phyloP scores from a whole-genome alignment of 2,329 filamentous ascomycete species.

The Endothia cerciana region DNA sequence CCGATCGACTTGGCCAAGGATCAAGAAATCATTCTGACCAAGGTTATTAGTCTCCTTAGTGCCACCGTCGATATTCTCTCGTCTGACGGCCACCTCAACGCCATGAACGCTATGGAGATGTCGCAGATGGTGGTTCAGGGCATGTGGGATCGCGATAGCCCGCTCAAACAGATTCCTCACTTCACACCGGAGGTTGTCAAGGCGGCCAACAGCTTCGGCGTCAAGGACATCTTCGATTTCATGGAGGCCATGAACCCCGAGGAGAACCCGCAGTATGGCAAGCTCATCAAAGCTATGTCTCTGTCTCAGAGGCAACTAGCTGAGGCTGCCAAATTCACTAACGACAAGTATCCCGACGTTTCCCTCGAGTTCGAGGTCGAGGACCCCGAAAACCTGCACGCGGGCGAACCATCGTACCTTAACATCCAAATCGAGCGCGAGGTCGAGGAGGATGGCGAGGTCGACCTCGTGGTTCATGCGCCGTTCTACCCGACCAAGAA shows the following conservation, averaged over 20 bases:
- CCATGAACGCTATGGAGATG: conserved; percentile 98
- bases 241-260: conserved; percentile 98
- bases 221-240: conserved; percentile 96
- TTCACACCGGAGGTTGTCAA: conserved; percentile 84
- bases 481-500: conserved; percentile 93
- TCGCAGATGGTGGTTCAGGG: conserved; percentile 98
- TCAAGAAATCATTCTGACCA: conserved; percentile 83
- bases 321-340: conserved; percentile 93
- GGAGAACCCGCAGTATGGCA: conserved; percentile 81
- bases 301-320: conserved; percentile 81
- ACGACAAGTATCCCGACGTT: conserved; percentile 93
- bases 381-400: conserved; percentile 77
- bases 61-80: conserved; percentile 94
- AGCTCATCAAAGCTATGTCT: conserved; percentile 76
- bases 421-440: conserved; percentile 85
- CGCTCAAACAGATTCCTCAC: conserved; percentile 96
- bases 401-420: conserved; percentile 80
- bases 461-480: conserved; percentile 85
- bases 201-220: conserved; percentile 77
- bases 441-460: conserved; percentile 70
- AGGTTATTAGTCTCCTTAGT: conserved; percentile 84
- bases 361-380: conserved; percentile 88
- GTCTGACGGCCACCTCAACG: conserved; percentile 93
- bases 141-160: conserved; percentile 98
- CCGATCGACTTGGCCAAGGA: conserved; percentile 96